Conservation (phyloP, 495 filamentous ascomycete genomes). For the Neurospora tetrasperma region DNA sequence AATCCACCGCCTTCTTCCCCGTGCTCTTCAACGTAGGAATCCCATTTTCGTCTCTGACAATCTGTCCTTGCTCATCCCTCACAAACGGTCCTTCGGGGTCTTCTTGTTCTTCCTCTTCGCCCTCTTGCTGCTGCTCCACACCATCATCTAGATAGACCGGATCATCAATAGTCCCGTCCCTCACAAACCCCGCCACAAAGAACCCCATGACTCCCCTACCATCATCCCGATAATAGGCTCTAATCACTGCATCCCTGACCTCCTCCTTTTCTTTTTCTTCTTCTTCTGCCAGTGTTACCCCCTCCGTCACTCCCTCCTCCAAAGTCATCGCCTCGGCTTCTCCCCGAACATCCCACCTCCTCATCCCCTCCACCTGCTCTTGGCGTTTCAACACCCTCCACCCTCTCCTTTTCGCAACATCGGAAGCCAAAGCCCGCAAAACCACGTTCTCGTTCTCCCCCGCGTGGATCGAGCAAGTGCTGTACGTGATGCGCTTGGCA, state of each 20-base stretch:
- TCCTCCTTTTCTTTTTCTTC: slow-evolving; percentile 39
- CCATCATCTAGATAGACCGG: not conserved
- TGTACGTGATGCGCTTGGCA: slow-evolving; percentile 75
- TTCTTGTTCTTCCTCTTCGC: slow-evolving; percentile 4
- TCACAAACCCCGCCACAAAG: slow-evolving; percentile 37
- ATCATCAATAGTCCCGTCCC: slow-evolving; percentile 13
- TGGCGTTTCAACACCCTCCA: slow-evolving; percentile 66
- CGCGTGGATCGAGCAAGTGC: slow-evolving; percentile 79
- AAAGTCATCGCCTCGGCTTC: slow-evolving; percentile 33
- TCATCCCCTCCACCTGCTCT: slow-evolving; percentile 61
- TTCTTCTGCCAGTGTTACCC: slow-evolving; percentile 45
- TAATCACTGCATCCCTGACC: slow-evolving; percentile 61
- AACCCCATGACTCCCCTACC: slow-evolving; percentile 54
- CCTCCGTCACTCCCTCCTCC: not conserved
- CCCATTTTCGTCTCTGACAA: slow-evolving; percentile 27
- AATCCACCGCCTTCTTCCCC: slow-evolving; percentile 10
- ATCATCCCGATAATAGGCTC: slow-evolving; percentile 63
- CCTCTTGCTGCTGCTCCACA: not conserved
- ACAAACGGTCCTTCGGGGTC: slow-evolving; percentile 25
- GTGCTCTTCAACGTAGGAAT: slow-evolving; percentile 32
- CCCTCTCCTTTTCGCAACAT: slow-evolving; percentile 53
- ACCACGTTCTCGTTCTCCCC: slow-evolving; percentile 88
- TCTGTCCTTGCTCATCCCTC: slow-evolving; percentile 27
- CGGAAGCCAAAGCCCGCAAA: slow-evolving; percentile 50
- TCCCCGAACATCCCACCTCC: slow-evolving; percentile 63